A percentile compares a stretch with the other conserved stretches of the same genome.
phyloP scores from a whole-genome alignment of 768 basidiomycete genomes.

The Pleurotus sapidus region DNA sequence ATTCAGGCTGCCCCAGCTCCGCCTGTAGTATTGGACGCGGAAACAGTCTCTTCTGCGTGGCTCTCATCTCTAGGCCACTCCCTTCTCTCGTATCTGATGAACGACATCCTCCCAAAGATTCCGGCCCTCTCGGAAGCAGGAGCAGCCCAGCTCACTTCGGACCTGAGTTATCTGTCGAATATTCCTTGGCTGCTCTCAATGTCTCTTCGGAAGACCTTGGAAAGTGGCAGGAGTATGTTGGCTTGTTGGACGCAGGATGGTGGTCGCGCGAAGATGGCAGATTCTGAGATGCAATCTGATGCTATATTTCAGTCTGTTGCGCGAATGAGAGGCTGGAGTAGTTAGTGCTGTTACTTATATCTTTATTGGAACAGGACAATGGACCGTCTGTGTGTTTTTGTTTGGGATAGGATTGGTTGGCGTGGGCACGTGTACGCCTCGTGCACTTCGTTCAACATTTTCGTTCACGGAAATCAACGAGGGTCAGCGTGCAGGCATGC shows the following conservation, averaged over 20 bases:
- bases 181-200: slow-evolving; percentile 88
- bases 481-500: slow-evolving; percentile 3
- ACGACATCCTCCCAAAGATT: slow-evolving; percentile 69
- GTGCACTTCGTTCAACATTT: too few relatives aligned
- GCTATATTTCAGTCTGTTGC: slow-evolving; percentile 32
- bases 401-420: too few relatives aligned
- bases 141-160: slow-evolving; percentile 79
- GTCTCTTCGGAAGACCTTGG: slow-evolving; percentile 82
- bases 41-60: slow-evolving; percentile 88
- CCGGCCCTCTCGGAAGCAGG: slow-evolving; percentile 59
- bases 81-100: slow-evolving; percentile 72
- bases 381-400: neutral
- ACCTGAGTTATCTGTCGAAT: slow-evolving; percentile 87
- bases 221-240: slow-evolving; percentile 72
- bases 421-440: too few relatives aligned
- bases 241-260: slow-evolving; percentile 52
- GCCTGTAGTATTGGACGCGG: slow-evolving; percentile 52
- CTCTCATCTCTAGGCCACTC: slow-evolving; percentile 85
- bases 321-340: slow-evolving; percentile 33
- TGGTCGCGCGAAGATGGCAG: slow-evolving; percentile 28
- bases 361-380: neutral
- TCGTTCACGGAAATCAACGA: neutral
- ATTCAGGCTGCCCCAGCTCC: slow-evolving; percentile 12
- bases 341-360: neutral
- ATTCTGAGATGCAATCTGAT: slow-evolving; percentile 24